Conservation (phyloP, 345 rosid species). For the Geranium rotundifolium region DNA sequence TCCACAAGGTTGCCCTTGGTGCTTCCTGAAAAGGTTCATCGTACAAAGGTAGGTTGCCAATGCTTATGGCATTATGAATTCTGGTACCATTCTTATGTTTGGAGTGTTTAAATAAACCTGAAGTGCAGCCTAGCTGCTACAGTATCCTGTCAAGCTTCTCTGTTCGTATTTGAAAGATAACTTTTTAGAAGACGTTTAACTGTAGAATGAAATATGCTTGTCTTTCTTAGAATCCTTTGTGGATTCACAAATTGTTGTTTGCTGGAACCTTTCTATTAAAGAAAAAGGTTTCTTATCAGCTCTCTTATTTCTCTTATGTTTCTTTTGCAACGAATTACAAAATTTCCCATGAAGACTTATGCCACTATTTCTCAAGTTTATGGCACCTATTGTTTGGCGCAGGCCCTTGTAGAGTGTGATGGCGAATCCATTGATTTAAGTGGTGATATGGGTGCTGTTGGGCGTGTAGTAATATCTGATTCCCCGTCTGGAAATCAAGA, state of each 20-base stretch:
- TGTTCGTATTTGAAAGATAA: neutral
- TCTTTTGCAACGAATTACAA: neutral
- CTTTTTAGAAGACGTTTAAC: no score
- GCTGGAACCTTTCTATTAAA: no score
- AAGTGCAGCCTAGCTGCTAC: neutral
- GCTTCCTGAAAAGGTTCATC: slow-evolving; percentile 83
- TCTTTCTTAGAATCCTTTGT: no score
- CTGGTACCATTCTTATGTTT: neutral
- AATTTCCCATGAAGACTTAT: neutral
- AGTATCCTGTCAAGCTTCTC: neutral
- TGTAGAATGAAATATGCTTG: no score
- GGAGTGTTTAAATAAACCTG: neutral
- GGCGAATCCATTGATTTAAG: slow-evolving; percentile 91
- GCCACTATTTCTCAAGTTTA: neutral
- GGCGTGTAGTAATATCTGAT: slow-evolving; percentile 65
- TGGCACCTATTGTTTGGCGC: slow-evolving; percentile 16
- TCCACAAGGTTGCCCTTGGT: slow-evolving; percentile 73
- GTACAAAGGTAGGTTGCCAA: slow-evolving; percentile 53
- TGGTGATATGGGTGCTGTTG: slow-evolving; percentile 96
- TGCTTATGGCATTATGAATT: slow-evolving; percentile 9
- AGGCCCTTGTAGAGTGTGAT: slow-evolving; percentile 95
- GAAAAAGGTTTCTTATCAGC: no score
- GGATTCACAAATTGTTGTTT: no score
- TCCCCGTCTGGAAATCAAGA: slow-evolving; percentile 40
- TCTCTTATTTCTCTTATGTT: neutral